A percentile compares a stretch with the other conserved stretches of the same genome.
Conservation (phyloP, 768 basidiomycete genomes). For the Auricularia auricula-judae region DNA sequence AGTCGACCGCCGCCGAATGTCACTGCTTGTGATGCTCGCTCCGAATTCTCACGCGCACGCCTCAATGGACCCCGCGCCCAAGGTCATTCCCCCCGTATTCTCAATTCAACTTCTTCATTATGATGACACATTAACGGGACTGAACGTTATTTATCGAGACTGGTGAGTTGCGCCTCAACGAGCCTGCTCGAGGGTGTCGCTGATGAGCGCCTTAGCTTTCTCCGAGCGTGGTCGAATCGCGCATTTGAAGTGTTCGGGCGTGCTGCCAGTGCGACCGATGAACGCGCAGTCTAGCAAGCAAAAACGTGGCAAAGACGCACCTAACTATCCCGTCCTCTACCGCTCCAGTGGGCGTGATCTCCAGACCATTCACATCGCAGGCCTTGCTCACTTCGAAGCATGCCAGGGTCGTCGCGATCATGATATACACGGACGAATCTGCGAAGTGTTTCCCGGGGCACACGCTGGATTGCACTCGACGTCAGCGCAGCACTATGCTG, state of each 20-base stretch:
- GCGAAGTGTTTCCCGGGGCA: constrained; percentile 3
- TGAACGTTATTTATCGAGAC: too few relatives aligned
- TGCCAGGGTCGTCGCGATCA: constrained; percentile 26
- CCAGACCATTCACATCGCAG: constrained; percentile 18
- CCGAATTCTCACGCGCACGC: too few relatives aligned
- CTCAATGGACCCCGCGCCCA: too few relatives aligned
- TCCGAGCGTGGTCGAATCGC: neutral
- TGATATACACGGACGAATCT: constrained; percentile 26
- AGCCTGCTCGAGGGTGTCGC: neutral
- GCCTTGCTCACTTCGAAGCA: constrained; percentile 29
- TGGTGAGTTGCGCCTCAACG: too few relatives aligned
- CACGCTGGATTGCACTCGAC: neutral
- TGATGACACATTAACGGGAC: too few relatives aligned
- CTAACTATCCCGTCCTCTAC: neutral
- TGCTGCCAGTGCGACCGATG: neutral
- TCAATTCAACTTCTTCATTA: too few relatives aligned
- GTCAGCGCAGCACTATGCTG: too few relatives aligned
- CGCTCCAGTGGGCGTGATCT: neutral
- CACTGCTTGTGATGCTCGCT: too few relatives aligned
- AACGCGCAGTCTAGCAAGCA: too few relatives aligned
- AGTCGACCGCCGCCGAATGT: too few relatives aligned
- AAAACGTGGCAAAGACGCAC: neutral
- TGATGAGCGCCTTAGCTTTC: neutral
- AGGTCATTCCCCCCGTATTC: too few relatives aligned
- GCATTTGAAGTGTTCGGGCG: neutral